A percentile compares a stretch with the other conserved stretches of the same genome.
Evolutionary conservation across 495 filamentous ascomycete species (phyloP).

Genomic region (Aspergillus haitiensis): DNA sequence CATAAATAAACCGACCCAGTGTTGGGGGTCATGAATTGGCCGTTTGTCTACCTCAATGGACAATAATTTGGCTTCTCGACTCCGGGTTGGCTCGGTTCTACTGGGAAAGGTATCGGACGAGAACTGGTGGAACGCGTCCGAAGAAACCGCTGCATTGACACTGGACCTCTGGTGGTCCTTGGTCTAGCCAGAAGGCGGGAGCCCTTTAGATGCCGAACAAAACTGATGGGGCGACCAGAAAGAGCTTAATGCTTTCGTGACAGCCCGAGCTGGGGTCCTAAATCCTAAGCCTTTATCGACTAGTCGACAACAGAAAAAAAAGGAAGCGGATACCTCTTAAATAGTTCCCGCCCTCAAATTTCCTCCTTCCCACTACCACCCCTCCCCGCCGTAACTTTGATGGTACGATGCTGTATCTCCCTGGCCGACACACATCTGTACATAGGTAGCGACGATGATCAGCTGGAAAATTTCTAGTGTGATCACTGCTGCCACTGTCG

Average conservation of each 20-base stretch:
- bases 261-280: background rate
- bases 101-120: background rate
- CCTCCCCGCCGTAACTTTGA: background rate
- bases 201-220: background rate
- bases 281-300: background rate
- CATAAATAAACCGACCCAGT: background rate
- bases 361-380: background rate
- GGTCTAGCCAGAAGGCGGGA: background rate
- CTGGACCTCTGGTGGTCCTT: background rate
- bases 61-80: background rate
- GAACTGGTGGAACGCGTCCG: background rate
- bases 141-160: background rate
- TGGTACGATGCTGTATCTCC: background rate
- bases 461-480: background rate
- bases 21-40: background rate
- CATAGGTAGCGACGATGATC: background rate
- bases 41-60: background rate
- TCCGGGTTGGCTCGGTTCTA: background rate
- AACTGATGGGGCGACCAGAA: conserved; percentile 1
- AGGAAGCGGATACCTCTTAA: background rate
- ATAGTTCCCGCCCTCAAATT: background rate
- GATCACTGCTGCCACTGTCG: background rate
- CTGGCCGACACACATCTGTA: background rate
- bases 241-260: conserved; percentile 1
- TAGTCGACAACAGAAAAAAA: background rate